Evolutionary conservation across 2,329 filamentous ascomycete genomes (phyloP).

Genomic region (Pezicula neosporulosa): DNA sequence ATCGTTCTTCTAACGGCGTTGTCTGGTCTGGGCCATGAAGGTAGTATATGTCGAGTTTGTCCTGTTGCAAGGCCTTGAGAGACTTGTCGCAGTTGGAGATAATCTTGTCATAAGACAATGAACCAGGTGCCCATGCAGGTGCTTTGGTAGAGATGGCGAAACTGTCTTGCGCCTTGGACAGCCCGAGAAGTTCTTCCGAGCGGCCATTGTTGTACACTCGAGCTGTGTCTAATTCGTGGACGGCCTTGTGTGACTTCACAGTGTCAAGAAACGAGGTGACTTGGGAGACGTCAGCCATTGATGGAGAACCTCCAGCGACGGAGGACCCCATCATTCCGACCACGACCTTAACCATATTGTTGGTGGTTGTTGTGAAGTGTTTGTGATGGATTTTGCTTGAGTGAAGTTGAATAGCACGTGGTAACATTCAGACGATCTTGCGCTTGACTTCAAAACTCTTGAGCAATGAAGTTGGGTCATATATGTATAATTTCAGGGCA

Average conservation of each 20-base stretch:
- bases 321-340: conserved; percentile 6
- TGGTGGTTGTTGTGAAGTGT: background rate
- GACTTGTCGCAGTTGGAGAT: conserved; percentile 2
- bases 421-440: background rate
- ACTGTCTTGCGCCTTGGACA: background rate
- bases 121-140: conserved; percentile 1
- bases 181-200: conserved; percentile 2
- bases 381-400: background rate
- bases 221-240: conserved; percentile 3
- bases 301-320: background rate
- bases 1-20: conserved; percentile 23
- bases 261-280: conserved; percentile 1
- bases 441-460: background rate
- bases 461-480: background rate
- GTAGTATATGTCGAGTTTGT: conserved; percentile 28
- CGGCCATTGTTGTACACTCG: conserved; percentile 1
- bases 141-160: conserved; percentile 6
- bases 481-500: too few relatives aligned
- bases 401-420: background rate
- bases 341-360: conserved; percentile 5
- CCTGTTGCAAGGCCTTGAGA: background rate
- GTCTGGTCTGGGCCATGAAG: conserved; percentile 27
- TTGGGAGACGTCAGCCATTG: background rate
- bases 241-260: background rate
- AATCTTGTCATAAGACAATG: conserved; percentile 1